Evolutionary conservation across 345 rosid genomes (phyloP), one percentile per base, ranked within the genome.

Genomic region (Psidium guajava): DNA sequence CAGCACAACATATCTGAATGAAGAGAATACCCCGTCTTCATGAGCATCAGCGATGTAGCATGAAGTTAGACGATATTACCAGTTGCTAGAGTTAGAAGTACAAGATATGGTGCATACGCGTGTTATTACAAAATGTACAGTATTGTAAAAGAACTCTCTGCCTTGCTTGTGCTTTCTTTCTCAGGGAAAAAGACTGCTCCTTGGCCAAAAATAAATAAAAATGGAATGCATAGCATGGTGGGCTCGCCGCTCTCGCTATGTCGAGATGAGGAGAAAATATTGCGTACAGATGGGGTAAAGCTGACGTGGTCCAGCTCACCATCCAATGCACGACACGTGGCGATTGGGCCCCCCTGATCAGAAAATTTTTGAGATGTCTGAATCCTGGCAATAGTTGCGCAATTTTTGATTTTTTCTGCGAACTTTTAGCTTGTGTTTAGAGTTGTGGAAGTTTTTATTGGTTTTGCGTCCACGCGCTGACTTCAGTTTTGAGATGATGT

Each of bases 361-460:
- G 36, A 36, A 36, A 36, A 2, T 36, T 36, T 36, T 36, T 36
- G 36, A 36, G 54, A 21, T 89, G 80, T 18, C 47, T 69, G 22
- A 32, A 69, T 32, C 77, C 47, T 18, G 77, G 28, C 18, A 15
- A 28, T 10, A 28, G 0, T 64, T 0, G 1, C 0, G 42, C 36
- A 9, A 64, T 18, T 9, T 36, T 64, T 15, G 1, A 6, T 0
- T 28, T 15, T 4, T 9, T 2, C 21, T 20, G 6, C 0, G 11
- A 18, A 64, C 32, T 36, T 64, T 28, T 69, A 0, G 80, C 80
- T 69, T 9, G 47, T 2, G 12, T 24, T 69, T 36, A 5, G 77
- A 32, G 9, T 4, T 24, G 47, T 36, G 24, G 25, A 32, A 16
- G 77, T 14, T 52, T 52, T 52, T 13, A 6, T 52, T 52, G 16